Percentiles rank a stretch among this genome's conserved stretches.
Evolutionary conservation across 495 filamentous ascomycete genomes (phyloP).

Genomic region (Mycothermus thermophilus): DNA sequence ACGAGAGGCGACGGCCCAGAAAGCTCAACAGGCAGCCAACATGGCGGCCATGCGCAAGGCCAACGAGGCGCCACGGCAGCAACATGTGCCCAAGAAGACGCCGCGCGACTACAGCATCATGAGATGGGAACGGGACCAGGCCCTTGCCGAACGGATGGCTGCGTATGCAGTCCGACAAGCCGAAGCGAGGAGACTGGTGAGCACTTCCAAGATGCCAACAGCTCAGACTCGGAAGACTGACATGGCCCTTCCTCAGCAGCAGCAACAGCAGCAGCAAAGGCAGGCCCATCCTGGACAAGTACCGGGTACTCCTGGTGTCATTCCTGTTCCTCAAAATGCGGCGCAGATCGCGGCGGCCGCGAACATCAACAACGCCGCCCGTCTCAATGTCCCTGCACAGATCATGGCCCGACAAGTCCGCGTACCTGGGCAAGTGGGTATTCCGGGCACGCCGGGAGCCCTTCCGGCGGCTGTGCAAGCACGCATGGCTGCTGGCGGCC

Average conservation of each 20-base stretch:
- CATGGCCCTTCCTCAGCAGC: too few relatives aligned
- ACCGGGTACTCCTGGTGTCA: conserved; percentile 27
- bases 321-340: conserved; percentile 17
- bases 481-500: conserved; percentile 30
- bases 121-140: conserved; percentile 72
- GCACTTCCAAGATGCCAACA: conserved; percentile 10
- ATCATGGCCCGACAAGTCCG: conserved; percentile 21
- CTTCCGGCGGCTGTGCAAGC: conserved; percentile 23
- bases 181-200: conserved; percentile 41
- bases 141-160: conserved; percentile 58
- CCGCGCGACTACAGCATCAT: conserved; percentile 81
- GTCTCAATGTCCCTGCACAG: conserved; percentile 24
- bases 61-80: conserved; percentile 51
- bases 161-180: conserved; percentile 50
- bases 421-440: conserved; percentile 25
- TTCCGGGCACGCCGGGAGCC: conserved; percentile 29
- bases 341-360: conserved; percentile 29
- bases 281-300: conserved; percentile 26
- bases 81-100: conserved; percentile 41
- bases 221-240: conserved; percentile 6
- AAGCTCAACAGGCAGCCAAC: conserved; percentile 66
- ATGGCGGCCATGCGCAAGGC: conserved; percentile 58
- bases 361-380: conserved; percentile 22
- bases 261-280: conserved; percentile 17
- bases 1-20: conserved; percentile 68